A percentile compares a stretch with the other conserved stretches of the same genome.
Conservation (phyloP, 805 yeast genomes). For the Candida succiphila region DNA sequence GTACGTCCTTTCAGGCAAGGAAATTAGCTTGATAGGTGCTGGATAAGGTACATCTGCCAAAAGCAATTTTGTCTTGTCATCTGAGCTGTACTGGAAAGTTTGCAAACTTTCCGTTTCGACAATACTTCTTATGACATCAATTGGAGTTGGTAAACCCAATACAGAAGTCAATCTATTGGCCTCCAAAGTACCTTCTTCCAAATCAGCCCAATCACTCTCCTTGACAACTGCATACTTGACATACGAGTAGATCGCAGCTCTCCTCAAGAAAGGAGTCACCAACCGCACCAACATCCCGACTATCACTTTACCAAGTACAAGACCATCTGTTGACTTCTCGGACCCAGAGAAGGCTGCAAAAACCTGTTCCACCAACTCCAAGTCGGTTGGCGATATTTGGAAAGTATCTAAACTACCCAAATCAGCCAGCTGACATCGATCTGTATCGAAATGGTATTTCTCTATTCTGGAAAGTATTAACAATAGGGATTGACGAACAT, state of each 20-base stretch:
- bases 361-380: conserved; percentile 7
- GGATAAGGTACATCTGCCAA: conserved; percentile 44
- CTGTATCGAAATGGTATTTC: conserved; percentile 2
- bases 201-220: conserved; percentile 1
- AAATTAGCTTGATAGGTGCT: conserved; percentile 47
- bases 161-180: conserved; percentile 42
- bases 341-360: conserved; percentile 15
- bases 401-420: conserved; percentile 3
- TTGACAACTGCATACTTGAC: conserved; percentile 39
- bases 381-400: background rate
- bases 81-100: conserved; percentile 3
- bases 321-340: background rate
- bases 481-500: conserved; percentile 37
- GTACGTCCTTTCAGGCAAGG: conserved; percentile 60
- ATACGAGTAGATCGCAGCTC: conserved; percentile 45
- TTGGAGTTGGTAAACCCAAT: conserved; percentile 34
- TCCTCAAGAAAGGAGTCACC: conserved; percentile 55
- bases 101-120: conserved; percentile 5
- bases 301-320: conserved; percentile 26
- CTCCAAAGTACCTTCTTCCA: conserved; percentile 26
- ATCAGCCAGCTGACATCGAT: conserved; percentile 3
- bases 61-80: conserved; percentile 4
- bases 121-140: conserved; percentile 14
- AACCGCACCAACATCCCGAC: conserved; percentile 47
- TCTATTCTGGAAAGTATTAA: conserved; percentile 10